Evolutionary conservation across 202 grass and related monocot genomes (phyloP), one percentile per base, ranked within the genome.

Genomic region (Setaria italica): DNA sequence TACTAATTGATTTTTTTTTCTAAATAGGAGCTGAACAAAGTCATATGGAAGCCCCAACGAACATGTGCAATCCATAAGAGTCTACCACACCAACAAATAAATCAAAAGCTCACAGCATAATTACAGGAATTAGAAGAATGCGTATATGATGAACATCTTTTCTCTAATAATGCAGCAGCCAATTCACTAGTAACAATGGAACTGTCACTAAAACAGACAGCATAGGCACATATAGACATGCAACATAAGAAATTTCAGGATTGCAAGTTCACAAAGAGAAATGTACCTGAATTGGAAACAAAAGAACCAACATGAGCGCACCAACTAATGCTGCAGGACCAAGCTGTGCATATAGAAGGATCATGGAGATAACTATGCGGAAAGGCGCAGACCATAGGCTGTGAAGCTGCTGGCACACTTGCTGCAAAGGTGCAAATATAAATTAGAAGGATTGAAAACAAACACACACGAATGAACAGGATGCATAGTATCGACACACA

Each of bases 331-430:
- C 90, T 76, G 97, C 93, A 84, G 93, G 87, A 57, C 93, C 93
- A 83, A 99, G 86, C 83, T 99, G 88, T 39, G 50, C 43, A 53
- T 96, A 99, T 59, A 99, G 89, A 84, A 99, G 92, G 80, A 92
- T 45, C 87, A 99, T 69, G 82, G 97, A 79, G 77, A 92, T 92
- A 76, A 91, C 65, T 83, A 99, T 99, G 67, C 97, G 93, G 81
- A 99, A 99, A 94, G 97, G 97, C 90, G 97, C 97, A 77, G 97
- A 99, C 97, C 97, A 99, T 70, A 99, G 86, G 79, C 90, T 94
- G 88, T 99, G 97, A 85, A 99, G 88, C 85, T 99, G 97, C 55
- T 99, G 93, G 79, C 93, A 99, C 58, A 94, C 90, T 96, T 96
- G 93, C 97, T 99, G 93, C 67, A 85, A 76, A 92, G 67, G 81